Base-by-base conservation (phyloP, 768 basidiomycete species). In the Tylopilus cervinicoccineus region DNA sequence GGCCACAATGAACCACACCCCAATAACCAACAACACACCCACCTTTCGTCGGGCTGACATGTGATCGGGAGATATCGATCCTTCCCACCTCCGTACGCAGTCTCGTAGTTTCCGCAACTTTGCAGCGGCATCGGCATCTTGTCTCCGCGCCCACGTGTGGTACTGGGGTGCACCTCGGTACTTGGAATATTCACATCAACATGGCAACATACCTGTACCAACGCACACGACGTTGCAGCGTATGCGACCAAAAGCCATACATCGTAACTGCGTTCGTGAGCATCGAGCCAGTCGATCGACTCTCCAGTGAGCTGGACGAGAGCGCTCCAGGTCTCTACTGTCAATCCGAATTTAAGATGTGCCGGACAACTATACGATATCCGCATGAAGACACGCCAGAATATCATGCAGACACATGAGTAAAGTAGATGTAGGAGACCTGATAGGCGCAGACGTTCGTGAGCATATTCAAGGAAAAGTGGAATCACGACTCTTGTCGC, bases 321-420 rank as follows among this genome's bases (percentile, higher is more conserved):
- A 43, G 75, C 71, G 17, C 76, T 77, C 92, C 91, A 96, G 53
- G 83, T 79, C 59, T 86, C 84, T 23, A 93, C 77, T 2, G 84
- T 88, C 54, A 94, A 70, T 32, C 80, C 77, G 59, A 95, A 93
- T 63, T 88, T 93, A 61, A 95, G 79, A 61, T 96, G 93, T 11
- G 80, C 80, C 9, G 95, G 93, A 62, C 90, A 88, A 17, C 83
- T 78, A 71, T 96, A 98, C 49, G 90, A 93, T 68, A 97, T 92
- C 43, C 95, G 82, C 91, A 97, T 94, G 73, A 97, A 98, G 27
- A 96, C 93, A 42, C 95, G 86, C 84, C 92, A 96, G 70, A 96
- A 94, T 67, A 98, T 88, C 83, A 98, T 96, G 57, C 84, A 86
- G 37, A 97, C 84, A 61, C 89, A 92, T 26, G 88, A 80, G 65